Evolutionary conservation across 1,284 basidiomycete species (phyloP).

Genomic region (Laetiporus sulphureus): DNA sequence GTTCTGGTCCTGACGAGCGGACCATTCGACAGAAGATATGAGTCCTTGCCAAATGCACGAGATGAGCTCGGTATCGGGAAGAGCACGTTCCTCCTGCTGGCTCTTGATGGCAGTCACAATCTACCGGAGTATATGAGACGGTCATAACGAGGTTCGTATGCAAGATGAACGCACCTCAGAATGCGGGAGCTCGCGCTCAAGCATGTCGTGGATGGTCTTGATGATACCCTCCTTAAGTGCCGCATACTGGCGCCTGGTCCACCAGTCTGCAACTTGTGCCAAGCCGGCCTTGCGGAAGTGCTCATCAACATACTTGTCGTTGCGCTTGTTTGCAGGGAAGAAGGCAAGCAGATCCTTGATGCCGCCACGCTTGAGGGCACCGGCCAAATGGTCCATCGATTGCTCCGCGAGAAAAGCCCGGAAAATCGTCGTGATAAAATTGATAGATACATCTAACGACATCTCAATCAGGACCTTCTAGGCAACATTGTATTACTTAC

Average conservation of each 20-base stretch:
- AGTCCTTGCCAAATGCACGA: slow-evolving; percentile 90
- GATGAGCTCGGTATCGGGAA: slow-evolving; percentile 81
- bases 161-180: slow-evolving; percentile 46
- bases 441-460: slow-evolving; percentile 72
- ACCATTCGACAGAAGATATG: slow-evolving; percentile 84
- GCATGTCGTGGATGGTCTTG: slow-evolving; percentile 27
- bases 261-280: slow-evolving; percentile 83
- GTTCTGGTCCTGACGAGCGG: slow-evolving; percentile 83
- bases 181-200: slow-evolving; percentile 52
- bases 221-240: slow-evolving; percentile 37
- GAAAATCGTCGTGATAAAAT: slow-evolving; percentile 76
- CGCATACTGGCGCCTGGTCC: slow-evolving; percentile 79
- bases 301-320: slow-evolving; percentile 68
- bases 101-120: slow-evolving; percentile 69
- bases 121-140: slow-evolving; percentile 30
- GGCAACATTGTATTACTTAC: slow-evolving; percentile 28
- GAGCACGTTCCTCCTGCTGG: slow-evolving; percentile 59
- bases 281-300: slow-evolving; percentile 82
- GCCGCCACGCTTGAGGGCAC: slow-evolving; percentile 72
- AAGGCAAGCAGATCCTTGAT: slow-evolving; percentile 84
- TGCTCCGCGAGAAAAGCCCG: slow-evolving; percentile 75
- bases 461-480: no score
- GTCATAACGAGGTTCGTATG: slow-evolving; percentile 3
- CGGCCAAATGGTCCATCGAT: slow-evolving; percentile 81
- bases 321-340: slow-evolving; percentile 81